Percentiles rank a stretch among this genome's conserved stretches.
phyloP scores from a whole-genome alignment of 2,329 filamentous ascomycete species.

The Paraconiothyrium sp. region DNA sequence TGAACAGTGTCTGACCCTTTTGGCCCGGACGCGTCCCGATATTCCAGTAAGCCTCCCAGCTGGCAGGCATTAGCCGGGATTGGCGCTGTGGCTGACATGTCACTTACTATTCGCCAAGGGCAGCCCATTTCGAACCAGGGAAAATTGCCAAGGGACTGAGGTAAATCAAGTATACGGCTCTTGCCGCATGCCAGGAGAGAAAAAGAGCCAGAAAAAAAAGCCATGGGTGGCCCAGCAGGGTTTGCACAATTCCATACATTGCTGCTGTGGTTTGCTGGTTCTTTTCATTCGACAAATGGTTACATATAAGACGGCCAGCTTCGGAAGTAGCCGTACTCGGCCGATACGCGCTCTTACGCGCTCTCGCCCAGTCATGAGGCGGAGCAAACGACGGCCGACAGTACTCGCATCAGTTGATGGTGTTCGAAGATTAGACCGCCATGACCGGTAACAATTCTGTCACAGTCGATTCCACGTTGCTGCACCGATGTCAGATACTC shows the following conservation, averaged over 20 bases:
- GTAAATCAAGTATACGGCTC: neutral
- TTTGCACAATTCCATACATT: neutral
- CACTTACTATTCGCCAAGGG: neutral
- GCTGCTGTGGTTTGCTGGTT: neutral
- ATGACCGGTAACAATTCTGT: neutral
- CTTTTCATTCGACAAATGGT: neutral
- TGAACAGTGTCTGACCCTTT: neutral
- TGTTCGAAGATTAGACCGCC: neutral
- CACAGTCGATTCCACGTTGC: neutral
- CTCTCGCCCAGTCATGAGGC: neutral
- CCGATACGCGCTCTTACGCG: conserved; percentile 1
- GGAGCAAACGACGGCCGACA: neutral
- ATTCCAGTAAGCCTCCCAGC: neutral
- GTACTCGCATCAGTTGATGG: neutral
- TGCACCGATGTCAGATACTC: neutral
- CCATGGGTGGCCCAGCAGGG: neutral
- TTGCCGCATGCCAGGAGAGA: neutral
- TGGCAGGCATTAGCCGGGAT: neutral
- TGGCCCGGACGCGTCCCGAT: neutral
- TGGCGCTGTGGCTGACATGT: neutral
- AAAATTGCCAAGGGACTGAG: neutral
- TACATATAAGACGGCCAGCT: neutral
- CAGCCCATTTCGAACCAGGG: neutral
- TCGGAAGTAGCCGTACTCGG: neutral
- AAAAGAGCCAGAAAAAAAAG: neutral